A percentile compares a stretch with the other conserved stretches of the same genome.
Conservation (phyloP, 2,329 filamentous ascomycete species). For the Fusarium incarnatum region DNA sequence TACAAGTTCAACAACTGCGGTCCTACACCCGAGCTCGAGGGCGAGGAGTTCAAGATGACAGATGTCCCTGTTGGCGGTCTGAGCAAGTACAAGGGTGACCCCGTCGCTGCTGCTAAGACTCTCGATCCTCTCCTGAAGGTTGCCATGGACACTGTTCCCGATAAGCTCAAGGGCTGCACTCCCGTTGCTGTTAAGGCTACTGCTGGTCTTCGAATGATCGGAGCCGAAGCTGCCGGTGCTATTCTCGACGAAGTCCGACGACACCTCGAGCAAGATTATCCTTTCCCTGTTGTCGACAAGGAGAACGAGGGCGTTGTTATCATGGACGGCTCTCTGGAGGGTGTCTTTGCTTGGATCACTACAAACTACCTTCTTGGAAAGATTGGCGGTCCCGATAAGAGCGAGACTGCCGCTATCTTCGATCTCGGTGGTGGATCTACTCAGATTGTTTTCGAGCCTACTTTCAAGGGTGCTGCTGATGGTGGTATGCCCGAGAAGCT, state of each 20-base stretch:
- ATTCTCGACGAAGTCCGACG: slow-evolving; percentile 87
- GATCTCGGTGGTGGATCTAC: slow-evolving; percentile 97
- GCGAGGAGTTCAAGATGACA: slow-evolving; percentile 96
- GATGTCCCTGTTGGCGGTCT: slow-evolving; percentile 81
- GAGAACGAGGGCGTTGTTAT: slow-evolving; percentile 91
- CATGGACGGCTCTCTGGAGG: slow-evolving; percentile 97
- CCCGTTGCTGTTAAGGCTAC: slow-evolving; percentile 98
- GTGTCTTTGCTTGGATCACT: slow-evolving; percentile 99
- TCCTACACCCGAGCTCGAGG: slow-evolving; percentile 90
- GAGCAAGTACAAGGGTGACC: slow-evolving; percentile 88
- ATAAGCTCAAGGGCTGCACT: slow-evolving; percentile 89
- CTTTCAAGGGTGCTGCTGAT: slow-evolving; percentile 77
- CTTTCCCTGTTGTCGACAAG: slow-evolving; percentile 90
- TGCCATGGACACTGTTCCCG: slow-evolving; percentile 85
- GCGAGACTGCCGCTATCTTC: slow-evolving; percentile 91
- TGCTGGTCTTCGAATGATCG: slow-evolving; percentile 89
- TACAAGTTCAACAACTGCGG: slow-evolving; percentile 99
- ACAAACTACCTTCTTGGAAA: slow-evolving; percentile 98
- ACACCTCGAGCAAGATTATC: slow-evolving; percentile 88
- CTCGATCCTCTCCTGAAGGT: slow-evolving; percentile 89
- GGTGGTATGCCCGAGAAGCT: slow-evolving; percentile 89
- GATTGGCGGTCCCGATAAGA: slow-evolving; percentile 92
- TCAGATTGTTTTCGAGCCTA: slow-evolving; percentile 98
- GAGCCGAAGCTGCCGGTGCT: slow-evolving; percentile 80
- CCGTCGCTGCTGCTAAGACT: slow-evolving; percentile 88